Base-by-base conservation (phyloP, 2,329 filamentous ascomycete genomes). In the Coleophoma eucalyptorum region DNA sequence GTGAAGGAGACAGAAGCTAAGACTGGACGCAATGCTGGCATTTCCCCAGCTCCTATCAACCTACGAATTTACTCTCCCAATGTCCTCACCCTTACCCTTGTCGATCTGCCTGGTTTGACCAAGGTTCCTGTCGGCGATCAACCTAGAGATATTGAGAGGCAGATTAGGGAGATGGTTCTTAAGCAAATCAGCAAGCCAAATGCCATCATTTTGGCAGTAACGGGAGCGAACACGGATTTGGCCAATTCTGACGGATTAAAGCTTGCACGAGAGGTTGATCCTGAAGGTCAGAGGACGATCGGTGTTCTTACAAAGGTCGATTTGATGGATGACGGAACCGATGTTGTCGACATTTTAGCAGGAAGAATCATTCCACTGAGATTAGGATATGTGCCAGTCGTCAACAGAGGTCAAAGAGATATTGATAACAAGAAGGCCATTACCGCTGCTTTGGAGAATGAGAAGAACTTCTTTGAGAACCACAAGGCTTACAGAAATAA, bases 151-250 rank as follows among this genome's bases (percentile, higher is more conserved):
- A 97, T 97, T 63, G 93, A 97, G 78, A 83, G 84, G 63, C 94
- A 99, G 73, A 99, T 97, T 65, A 86, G 84, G 67, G 94, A 97
- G 65, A 97, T 99, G 91, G 93, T 99, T 41, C 75, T 97, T 67
- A 97, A 97, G 77, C 94, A 97, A 70, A 99, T 99, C 68, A 89
- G 88, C 73, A 99, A 99, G 76, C 88, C 93, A 33, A 99, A 99
- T 71, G 94, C 94, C 54, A 99, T 99, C 69, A 94, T 99, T 61
- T 78, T 99, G 50, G 94, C 94, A 40, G 94, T 99, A 57, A 97
- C 94, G 5, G 88, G 93, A 40, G 94, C 94, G 63, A 99, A 99
- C 70, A 92, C 93, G 55, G 94, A 99, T 83, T 78, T 99, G 78
- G 94, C 94, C 65, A 99, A 99, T 77, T 99, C 94, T 18, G 94